A percentile compares a stretch with the other conserved stretches of the same genome.
These are phyloP conservation scores for Lichtheimia corymbifera DNA, from an alignment of 371 early-diverging fungal species.

Conservation along the genomic window DNA sequence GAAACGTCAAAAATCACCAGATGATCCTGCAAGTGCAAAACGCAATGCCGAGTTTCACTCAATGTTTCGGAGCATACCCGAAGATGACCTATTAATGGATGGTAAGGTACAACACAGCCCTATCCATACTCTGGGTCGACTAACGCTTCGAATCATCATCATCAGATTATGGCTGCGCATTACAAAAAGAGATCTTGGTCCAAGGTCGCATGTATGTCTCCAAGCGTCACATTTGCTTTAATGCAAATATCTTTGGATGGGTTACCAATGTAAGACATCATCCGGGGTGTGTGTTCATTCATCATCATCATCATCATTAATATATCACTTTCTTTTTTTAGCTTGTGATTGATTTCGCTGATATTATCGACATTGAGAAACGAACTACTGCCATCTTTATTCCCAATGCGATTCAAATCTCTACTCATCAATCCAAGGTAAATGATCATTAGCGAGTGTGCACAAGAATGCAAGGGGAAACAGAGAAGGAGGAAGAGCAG, in stretches of 20 bases:
- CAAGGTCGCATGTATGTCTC: slow-evolving; percentile 92
- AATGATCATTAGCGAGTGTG: slow-evolving; percentile 10
- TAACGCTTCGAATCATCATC: too few species aligned
- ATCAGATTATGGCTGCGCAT: slow-evolving; percentile 85
- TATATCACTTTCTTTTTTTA: slow-evolving; percentile 18
- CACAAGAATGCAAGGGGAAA: too few species aligned
- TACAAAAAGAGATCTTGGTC: slow-evolving; percentile 90
- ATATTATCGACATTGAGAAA: slow-evolving; percentile 82
- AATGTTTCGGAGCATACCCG: slow-evolving; percentile 64
- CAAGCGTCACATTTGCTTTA: slow-evolving; percentile 87
- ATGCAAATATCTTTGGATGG: slow-evolving; percentile 96
- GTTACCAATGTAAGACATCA: slow-evolving; percentile 71
- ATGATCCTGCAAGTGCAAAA: slow-evolving; percentile 45
- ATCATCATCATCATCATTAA: not conserved
- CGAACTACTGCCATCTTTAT: slow-evolving; percentile 81
- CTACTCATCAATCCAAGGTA: slow-evolving; percentile 68
- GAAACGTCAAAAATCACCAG: not conserved
- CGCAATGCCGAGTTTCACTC: slow-evolving; percentile 64
- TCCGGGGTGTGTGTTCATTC: not conserved
- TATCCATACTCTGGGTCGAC: too few species aligned
- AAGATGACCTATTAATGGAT: slow-evolving; percentile 64
- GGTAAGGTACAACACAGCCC: slow-evolving; percentile 31
- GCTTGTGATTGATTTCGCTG: slow-evolving; percentile 80
- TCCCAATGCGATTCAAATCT: slow-evolving; percentile 84
- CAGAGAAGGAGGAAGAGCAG: too few species aligned